phyloP scores from a whole-genome alignment of 140 eudicot species.

The Bidens hawaiensis region DNA sequence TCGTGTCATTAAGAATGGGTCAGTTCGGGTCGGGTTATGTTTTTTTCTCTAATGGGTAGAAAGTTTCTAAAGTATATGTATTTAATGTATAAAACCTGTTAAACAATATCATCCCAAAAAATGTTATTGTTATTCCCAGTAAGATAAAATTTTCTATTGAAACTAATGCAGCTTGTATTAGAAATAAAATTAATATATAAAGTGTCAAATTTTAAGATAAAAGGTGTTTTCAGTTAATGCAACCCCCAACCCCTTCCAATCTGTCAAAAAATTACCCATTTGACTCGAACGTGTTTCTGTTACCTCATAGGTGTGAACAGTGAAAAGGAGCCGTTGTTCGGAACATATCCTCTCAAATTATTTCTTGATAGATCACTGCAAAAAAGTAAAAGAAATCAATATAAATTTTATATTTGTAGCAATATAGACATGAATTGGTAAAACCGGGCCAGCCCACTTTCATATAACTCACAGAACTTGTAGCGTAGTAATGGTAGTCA shows the following conservation, averaged over 20 bases:
- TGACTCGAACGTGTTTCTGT: neutral
- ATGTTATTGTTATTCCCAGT: neutral
- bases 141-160: neutral
- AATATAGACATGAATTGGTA: neutral
- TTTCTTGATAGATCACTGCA: constrained; percentile 79
- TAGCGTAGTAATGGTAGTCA: constrained; percentile 49
- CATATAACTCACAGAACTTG: constrained; percentile 67
- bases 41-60: neutral
- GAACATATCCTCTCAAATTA: constrained; percentile 50
- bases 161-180: neutral
- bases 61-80: neutral
- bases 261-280: neutral
- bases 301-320: constrained; percentile 75
- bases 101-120: neutral
- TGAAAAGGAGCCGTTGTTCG: constrained; percentile 72
- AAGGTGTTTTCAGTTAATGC: neutral
- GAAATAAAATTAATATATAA: neutral
- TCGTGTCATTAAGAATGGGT: neutral
- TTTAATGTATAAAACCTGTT: neutral
- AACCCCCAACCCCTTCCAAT: neutral
- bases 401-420: neutral
- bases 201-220: neutral
- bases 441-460: neutral
- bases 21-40: neutral
- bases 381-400: neutral